phyloP scores from a whole-genome alignment of 495 filamentous ascomycete species.

The Aspergillus conjunctus region DNA sequence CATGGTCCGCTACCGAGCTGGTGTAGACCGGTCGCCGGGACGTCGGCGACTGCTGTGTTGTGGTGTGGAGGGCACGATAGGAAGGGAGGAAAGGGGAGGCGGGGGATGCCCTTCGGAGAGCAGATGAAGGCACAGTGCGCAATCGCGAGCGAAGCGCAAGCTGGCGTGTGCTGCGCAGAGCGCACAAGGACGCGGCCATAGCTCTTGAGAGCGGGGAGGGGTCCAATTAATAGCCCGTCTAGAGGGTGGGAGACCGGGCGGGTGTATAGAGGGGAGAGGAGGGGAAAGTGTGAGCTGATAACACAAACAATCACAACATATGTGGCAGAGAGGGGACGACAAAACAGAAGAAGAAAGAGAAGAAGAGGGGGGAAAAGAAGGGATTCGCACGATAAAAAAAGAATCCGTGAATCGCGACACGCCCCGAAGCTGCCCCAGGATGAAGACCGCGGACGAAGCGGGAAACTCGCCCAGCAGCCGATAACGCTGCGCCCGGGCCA shows the following conservation, averaged over 20 bases:
- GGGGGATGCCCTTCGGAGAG: slow-evolving; percentile 33
- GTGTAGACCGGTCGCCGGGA: slow-evolving; percentile 44
- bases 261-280: slow-evolving; percentile 1
- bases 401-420: neutral
- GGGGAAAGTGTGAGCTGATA: slow-evolving; percentile 3
- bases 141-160: slow-evolving; percentile 43
- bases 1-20: slow-evolving; percentile 44
- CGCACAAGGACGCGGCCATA: slow-evolving; percentile 48
- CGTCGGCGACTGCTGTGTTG: slow-evolving; percentile 28
- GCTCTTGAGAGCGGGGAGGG: slow-evolving; percentile 20
- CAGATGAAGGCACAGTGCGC: slow-evolving; percentile 29
- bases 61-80: slow-evolving; percentile 33
- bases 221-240: slow-evolving; percentile 10
- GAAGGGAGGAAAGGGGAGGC: slow-evolving; percentile 31
- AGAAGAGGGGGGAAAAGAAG: slow-evolving; percentile 33
- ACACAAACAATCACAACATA: slow-evolving; percentile 4
- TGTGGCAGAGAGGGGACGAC: slow-evolving; percentile 4
- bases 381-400: neutral
- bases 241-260: slow-evolving; percentile 1
- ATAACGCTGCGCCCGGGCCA: slow-evolving; percentile 21
- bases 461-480: slow-evolving; percentile 23
- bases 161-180: slow-evolving; percentile 47
- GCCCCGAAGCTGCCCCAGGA: neutral
- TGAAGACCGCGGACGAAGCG: slow-evolving; percentile 27
- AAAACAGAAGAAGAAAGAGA: slow-evolving; percentile 12